phyloP scores from a whole-genome alignment of 164 flowering plant species.

The Brasenia schreberi region DNA sequence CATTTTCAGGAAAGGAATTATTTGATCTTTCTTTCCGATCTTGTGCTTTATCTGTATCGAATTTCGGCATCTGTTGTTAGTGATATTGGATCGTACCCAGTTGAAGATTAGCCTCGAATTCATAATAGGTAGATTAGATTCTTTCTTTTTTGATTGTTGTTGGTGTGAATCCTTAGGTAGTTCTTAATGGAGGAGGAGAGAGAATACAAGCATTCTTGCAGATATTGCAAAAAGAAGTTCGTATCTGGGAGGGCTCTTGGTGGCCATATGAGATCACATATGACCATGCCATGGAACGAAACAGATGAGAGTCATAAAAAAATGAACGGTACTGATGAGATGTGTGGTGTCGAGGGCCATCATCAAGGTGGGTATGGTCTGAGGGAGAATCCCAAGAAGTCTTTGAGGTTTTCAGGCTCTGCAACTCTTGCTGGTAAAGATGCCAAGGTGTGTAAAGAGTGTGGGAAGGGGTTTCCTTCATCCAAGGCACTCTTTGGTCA shows the following conservation, averaged over 20 bases:
- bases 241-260: slow-evolving; percentile 81
- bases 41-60: slow-evolving; percentile 18
- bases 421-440: slow-evolving; percentile 3
- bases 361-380: slow-evolving; percentile 30
- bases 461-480: slow-evolving; percentile 69
- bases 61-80: too few relatives aligned
- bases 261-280: slow-evolving; percentile 92
- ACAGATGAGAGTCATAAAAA: slow-evolving; percentile 16
- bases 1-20: not conserved
- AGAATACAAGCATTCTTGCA: slow-evolving; percentile 49
- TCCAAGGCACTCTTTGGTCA: slow-evolving; percentile 75
- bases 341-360: slow-evolving; percentile 7
- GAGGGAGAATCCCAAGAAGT: slow-evolving; percentile 69
- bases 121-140: not conserved
- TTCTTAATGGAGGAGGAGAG: slow-evolving; percentile 24
- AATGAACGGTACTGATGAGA: slow-evolving; percentile 10
- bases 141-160: not conserved
- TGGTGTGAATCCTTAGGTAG: not conserved
- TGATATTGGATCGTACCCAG: not conserved
- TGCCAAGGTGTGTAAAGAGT: slow-evolving; percentile 43
- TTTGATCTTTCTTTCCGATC: slow-evolving; percentile 6
- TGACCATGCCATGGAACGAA: slow-evolving; percentile 25
- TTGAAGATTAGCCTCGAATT: not conserved
- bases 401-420: slow-evolving; percentile 43
- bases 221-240: slow-evolving; percentile 61